phyloP scores from a whole-genome alignment of 139 green algal species.

The Raphidocelis subcapitata region DNA sequence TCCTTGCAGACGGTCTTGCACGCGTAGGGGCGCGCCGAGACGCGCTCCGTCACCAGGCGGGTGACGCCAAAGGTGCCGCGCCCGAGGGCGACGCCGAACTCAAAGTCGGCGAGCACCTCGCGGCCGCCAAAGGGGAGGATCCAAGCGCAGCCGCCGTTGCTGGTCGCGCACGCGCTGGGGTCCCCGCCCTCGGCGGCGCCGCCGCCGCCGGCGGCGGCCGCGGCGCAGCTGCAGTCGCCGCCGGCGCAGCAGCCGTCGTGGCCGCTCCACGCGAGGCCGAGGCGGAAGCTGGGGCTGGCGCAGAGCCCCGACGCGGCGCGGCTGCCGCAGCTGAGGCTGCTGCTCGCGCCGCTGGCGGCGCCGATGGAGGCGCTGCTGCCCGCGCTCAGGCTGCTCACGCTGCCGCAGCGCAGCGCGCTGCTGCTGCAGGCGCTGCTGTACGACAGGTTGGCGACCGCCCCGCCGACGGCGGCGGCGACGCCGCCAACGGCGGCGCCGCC shows the following conservation, averaged over 20 bases:
- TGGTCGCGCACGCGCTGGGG: not conserved
- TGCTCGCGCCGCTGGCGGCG: conserved; percentile 5
- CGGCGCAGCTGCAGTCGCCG: conserved; percentile 2
- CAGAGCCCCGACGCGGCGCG: not conserved
- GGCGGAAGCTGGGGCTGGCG: not conserved
- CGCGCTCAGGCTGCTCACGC: too few relatives aligned
- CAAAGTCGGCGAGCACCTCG: conserved; percentile 29
- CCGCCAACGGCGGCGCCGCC: too few relatives aligned
- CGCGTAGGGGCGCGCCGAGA: conserved; percentile 39
- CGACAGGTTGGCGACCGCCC: not conserved
- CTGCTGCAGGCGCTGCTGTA: conserved; percentile 6
- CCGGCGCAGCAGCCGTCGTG: not conserved
- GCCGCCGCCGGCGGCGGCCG: not conserved
- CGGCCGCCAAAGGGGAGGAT: conserved; percentile 13
- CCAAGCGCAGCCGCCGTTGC: conserved; percentile 11
- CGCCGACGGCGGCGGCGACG: not conserved
- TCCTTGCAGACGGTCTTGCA: conserved; percentile 78
- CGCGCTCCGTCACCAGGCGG: conserved; percentile 28
- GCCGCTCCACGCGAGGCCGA: not conserved
- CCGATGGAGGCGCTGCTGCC: not conserved
- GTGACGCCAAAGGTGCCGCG: conserved; percentile 44
- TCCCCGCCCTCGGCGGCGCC: not conserved
- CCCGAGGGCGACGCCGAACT: conserved; percentile 34
- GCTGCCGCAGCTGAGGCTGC: not conserved
- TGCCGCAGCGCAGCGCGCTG: not conserved